These are phyloP conservation scores for Xerocomus spinulosus DNA, from an alignment of 768 basidiomycete genomes.

Conservation along the genomic window DNA sequence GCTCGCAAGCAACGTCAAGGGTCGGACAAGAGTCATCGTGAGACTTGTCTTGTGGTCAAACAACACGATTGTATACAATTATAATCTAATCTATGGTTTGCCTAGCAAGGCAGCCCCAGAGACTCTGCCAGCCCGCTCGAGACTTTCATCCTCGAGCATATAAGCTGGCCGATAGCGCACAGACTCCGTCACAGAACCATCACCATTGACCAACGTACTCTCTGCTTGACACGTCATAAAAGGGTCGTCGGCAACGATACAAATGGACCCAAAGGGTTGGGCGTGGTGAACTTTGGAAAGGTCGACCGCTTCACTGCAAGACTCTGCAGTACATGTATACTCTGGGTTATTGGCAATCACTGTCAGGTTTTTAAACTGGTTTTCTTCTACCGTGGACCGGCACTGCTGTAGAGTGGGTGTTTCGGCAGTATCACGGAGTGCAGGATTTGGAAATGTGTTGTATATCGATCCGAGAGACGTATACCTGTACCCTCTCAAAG, in stretches of 20 bases:
- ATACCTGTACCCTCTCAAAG: constrained; percentile 51
- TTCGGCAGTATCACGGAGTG: constrained; percentile 41
- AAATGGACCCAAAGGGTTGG: constrained; percentile 9
- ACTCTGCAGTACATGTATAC: constrained; percentile 16
- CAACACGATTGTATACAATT: not conserved
- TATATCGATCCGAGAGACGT: constrained; percentile 94
- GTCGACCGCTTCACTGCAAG: not conserved
- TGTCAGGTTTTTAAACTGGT: constrained; percentile 5
- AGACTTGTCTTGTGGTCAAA: not conserved
- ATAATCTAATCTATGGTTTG: not conserved
- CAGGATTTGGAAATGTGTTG: constrained; percentile 93
- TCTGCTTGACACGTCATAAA: constrained; percentile 17
- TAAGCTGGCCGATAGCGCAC: constrained; percentile 71
- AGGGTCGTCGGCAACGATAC: constrained; percentile 21
- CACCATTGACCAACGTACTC: constrained; percentile 1
- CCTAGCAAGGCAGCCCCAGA: constrained; percentile 14
- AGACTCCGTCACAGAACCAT: constrained; percentile 1
- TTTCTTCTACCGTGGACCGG: not conserved
- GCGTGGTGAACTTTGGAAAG: not conserved
- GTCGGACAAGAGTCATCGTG: constrained; percentile 15
- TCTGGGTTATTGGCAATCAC: constrained; percentile 20
- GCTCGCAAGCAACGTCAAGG: constrained; percentile 20
- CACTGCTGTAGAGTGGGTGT: not conserved
- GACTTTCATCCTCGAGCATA: constrained; percentile 65
- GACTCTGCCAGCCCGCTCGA: constrained; percentile 70